A percentile compares a stretch with the other conserved stretches of the same genome.
phyloP scores from a whole-genome alignment of 768 basidiomycete genomes.

The Sarcomyxa edulis region DNA sequence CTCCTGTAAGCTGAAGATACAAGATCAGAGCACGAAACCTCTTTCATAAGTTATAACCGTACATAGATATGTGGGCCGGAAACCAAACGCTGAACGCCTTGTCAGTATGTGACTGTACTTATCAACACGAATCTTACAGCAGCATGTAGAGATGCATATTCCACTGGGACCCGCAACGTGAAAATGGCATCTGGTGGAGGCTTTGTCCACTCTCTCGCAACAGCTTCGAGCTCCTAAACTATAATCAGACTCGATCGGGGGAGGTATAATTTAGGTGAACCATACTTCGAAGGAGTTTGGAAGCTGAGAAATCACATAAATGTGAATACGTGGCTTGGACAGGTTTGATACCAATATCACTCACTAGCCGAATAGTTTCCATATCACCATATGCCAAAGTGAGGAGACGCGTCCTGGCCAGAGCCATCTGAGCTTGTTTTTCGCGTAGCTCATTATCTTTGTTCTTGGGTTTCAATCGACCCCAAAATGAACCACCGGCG shows the following conservation, averaged over 20 bases:
- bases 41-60: conserved; percentile 15
- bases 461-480: conserved; percentile 67
- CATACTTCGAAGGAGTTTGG: conserved; percentile 63
- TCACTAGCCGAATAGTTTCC: conserved; percentile 77
- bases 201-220: conserved; percentile 82
- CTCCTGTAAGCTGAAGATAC: conserved; percentile 58
- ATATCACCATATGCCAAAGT: conserved; percentile 81
- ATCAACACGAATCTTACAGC: conserved; percentile 48
- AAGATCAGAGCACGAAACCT: conserved; percentile 10
- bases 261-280: conserved; percentile 4
- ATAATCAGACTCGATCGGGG: not conserved
- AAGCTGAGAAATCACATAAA: conserved; percentile 35
- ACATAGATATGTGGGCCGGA: conserved; percentile 84
- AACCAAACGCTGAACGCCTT: conserved; percentile 56
- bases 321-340: conserved; percentile 6
- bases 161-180: conserved; percentile 77
- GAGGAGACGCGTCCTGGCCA: conserved; percentile 69
- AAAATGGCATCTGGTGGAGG: conserved; percentile 78
- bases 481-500: conserved; percentile 48
- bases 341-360: conserved; percentile 14
- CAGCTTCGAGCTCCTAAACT: conserved; percentile 68
- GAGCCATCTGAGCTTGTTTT: conserved; percentile 55
- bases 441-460: conserved; percentile 56
- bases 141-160: conserved; percentile 80
- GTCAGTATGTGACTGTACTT: conserved; percentile 14